Evolutionary conservation across 129 eudicot genomes (phyloP).

Genomic region (Flaveria robusta): DNA sequence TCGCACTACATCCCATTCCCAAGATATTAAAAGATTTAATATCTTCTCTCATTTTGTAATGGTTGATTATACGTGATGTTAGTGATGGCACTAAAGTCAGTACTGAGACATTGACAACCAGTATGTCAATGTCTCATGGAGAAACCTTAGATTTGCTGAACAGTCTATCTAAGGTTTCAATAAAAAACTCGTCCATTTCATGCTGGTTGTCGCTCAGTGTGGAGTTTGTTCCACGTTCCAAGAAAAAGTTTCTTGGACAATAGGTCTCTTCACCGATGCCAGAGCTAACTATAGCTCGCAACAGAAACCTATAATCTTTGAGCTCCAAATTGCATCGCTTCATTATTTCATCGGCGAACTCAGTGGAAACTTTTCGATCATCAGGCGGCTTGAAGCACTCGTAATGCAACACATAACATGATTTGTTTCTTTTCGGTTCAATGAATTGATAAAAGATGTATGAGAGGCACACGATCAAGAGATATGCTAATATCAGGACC

Average conservation of each 20-base stretch:
- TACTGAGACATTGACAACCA: conserved; percentile 55
- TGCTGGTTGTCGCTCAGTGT: conserved; percentile 20
- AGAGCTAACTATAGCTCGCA: conserved; percentile 48
- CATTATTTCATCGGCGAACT: conserved; percentile 37
- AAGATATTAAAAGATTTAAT: conserved; percentile 41
- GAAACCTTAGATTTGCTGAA: conserved; percentile 35
- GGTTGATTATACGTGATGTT: conserved; percentile 44
- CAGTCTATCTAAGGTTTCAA: conserved; percentile 39
- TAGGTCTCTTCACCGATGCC: conserved; percentile 56
- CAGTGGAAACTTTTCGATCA: conserved; percentile 41
- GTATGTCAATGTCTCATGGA: conserved; percentile 48
- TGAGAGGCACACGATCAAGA: conserved; percentile 17
- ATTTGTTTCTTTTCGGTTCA: conserved; percentile 23
- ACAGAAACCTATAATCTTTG: conserved; percentile 38
- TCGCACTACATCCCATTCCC: conserved; percentile 61
- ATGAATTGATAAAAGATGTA: conserved; percentile 27
- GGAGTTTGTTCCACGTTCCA: conserved; percentile 36
- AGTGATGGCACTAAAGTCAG: conserved; percentile 49
- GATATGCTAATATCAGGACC: conserved; percentile 24
- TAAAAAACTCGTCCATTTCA: conserved; percentile 52
- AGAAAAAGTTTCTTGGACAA: conserved; percentile 46
- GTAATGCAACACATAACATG: conserved; percentile 49
- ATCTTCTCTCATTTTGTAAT: conserved; percentile 49
- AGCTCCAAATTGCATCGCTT: conserved; percentile 37
- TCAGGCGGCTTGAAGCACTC: conserved; percentile 56